Evolutionary conservation across 1,284 basidiomycete genomes (phyloP).

Genomic region (Leccinum pallidistipes): DNA sequence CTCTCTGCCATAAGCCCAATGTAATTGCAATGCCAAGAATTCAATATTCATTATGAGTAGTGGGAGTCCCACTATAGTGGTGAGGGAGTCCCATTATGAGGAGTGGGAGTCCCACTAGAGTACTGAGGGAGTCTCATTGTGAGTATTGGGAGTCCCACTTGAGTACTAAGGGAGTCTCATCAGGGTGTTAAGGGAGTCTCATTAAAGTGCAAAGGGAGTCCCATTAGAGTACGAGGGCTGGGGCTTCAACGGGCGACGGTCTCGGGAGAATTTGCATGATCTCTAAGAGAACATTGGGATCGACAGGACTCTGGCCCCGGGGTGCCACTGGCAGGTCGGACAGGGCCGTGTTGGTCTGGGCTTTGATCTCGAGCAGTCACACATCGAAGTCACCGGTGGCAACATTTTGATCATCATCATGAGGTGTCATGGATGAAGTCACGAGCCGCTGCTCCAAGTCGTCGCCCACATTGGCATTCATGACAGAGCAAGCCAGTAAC

Average conservation of each 20-base stretch:
- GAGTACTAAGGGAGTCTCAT: too few relatives aligned
- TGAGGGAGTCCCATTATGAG: too few relatives aligned
- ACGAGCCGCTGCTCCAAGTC: neutral
- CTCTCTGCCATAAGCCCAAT: too few relatives aligned
- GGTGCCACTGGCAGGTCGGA: neutral
- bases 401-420: neutral
- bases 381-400: neutral
- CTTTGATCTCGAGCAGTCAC: neutral
- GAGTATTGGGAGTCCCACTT: too few relatives aligned
- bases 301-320: neutral
- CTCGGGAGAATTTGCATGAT: neutral
- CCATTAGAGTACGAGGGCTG: neutral
- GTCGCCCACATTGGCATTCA: neutral
- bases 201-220: too few relatives aligned
- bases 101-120: too few relatives aligned
- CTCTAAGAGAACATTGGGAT: neutral
- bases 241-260: neutral
- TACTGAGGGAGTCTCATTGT: too few relatives aligned
- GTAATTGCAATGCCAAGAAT: too few relatives aligned
- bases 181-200: too few relatives aligned
- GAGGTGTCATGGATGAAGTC: neutral
- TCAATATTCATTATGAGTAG: too few relatives aligned
- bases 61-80: too few relatives aligned
- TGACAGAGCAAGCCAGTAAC: neutral
- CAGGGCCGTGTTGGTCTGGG: neutral